Evolutionary conservation across 768 basidiomycete genomes (phyloP).

Genomic region (Tylopilus cervinicoccineus): DNA sequence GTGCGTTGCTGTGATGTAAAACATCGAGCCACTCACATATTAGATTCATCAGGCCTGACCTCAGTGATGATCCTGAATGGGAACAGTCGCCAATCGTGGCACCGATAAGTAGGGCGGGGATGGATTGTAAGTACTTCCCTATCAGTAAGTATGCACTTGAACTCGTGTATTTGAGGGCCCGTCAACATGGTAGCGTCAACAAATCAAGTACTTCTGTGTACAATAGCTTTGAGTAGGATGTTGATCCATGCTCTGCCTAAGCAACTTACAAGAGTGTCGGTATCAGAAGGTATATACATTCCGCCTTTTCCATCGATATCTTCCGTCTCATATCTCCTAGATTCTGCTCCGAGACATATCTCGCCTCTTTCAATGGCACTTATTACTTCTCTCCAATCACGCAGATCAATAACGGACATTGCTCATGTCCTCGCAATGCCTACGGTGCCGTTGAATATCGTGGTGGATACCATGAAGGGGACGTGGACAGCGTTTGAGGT

Average conservation of each 20-base stretch:
- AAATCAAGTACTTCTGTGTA: slow-evolving; percentile 54
- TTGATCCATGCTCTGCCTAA: slow-evolving; percentile 45
- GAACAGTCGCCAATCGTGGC: slow-evolving; percentile 45
- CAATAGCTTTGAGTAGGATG: slow-evolving; percentile 42
- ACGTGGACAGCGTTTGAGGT: slow-evolving; percentile 44
- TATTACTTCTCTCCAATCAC: slow-evolving; percentile 44
- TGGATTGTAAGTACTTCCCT: slow-evolving; percentile 42
- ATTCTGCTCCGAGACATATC: slow-evolving; percentile 23
- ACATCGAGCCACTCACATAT: neutral
- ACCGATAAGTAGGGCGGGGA: slow-evolving; percentile 38
- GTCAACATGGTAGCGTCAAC: slow-evolving; percentile 53
- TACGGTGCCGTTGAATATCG: slow-evolving; percentile 37
- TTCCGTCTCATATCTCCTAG: slow-evolving; percentile 25
- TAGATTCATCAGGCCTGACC: slow-evolving; percentile 41
- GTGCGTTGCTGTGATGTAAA: slow-evolving; percentile 31
- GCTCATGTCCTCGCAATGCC: slow-evolving; percentile 49
- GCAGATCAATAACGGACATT: slow-evolving; percentile 55
- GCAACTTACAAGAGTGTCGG: slow-evolving; percentile 12
- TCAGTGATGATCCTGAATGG: slow-evolving; percentile 50
- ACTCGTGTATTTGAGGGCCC: slow-evolving; percentile 44
- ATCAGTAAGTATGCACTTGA: neutral
- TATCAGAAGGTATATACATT: slow-evolving; percentile 17
- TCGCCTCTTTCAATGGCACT: slow-evolving; percentile 24
- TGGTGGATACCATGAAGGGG: slow-evolving; percentile 45
- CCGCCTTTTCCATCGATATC: neutral